phyloP scores from a whole-genome alignment of 331 rosid species.

The Pyrus hybrid region DNA sequence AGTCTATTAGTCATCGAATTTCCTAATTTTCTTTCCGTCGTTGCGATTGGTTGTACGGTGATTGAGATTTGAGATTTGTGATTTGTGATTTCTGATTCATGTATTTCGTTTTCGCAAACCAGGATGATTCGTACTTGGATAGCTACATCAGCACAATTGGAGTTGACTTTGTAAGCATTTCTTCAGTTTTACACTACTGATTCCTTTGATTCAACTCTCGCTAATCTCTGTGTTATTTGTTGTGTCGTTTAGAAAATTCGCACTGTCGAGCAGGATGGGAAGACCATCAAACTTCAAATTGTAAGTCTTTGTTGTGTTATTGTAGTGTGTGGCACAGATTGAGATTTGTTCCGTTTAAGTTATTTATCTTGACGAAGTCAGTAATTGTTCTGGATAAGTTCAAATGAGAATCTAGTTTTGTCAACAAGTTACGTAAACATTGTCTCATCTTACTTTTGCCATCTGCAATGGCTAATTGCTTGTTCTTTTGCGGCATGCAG shows the following conservation, averaged over 20 bases:
- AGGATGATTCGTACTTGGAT: conserved; percentile 98
- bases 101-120: conserved; percentile 13
- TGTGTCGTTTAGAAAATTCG: conserved; percentile 76
- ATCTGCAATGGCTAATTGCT: neutral
- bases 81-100: conserved; percentile 10
- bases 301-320: conserved; percentile 34
- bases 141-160: conserved; percentile 99
- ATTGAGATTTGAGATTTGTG: too few relatives aligned
- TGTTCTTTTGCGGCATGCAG: conserved; percentile 36
- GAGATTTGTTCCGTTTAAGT: too few relatives aligned
- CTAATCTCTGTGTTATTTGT: neutral
- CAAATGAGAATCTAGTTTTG: neutral
- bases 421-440: neutral
- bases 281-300: conserved; percentile 97
- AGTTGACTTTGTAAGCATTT: conserved; percentile 76
- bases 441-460: neutral
- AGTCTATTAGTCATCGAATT: neutral
- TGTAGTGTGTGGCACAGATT: neutral
- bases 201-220: neutral
- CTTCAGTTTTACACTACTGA: neutral
- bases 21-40: neutral
- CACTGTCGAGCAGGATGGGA: conserved; percentile 98
- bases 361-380: neutral
- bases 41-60: neutral
- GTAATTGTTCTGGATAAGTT: neutral